Conservation (phyloP, 148 eudicot species). For the Persicaria tinctoria region DNA sequence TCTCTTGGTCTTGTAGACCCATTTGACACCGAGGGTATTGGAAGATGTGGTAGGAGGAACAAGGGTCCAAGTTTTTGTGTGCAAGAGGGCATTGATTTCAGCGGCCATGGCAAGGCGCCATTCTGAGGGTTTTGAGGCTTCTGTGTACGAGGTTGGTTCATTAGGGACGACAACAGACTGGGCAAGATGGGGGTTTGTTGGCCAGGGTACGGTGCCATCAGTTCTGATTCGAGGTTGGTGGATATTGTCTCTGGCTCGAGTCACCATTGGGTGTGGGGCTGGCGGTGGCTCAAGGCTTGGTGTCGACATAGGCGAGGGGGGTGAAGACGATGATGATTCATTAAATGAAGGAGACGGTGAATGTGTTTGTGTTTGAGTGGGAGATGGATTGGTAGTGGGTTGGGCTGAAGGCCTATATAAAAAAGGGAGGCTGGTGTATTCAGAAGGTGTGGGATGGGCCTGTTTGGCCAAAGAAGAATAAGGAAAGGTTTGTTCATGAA, state of each 20-base stretch:
- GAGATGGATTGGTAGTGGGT: neutral
- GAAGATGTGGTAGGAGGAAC: neutral
- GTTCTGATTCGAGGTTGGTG: too few relatives aligned
- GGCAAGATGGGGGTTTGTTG: too few relatives aligned
- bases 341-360: too few relatives aligned
- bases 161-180: neutral
- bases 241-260: too few relatives aligned
- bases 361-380: too few relatives aligned
- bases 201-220: too few relatives aligned
- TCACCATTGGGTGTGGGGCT: too few relatives aligned
- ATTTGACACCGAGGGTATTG: too few relatives aligned
- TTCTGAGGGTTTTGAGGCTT: neutral
- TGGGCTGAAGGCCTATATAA: neutral
- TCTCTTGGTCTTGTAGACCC: neutral
- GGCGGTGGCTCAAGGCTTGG: too few relatives aligned
- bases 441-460: neutral
- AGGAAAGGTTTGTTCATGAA: neutral
- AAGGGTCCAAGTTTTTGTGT: neutral
- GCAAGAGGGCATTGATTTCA: neutral
- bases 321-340: too few relatives aligned
- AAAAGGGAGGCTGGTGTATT: neutral
- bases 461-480: neutral
- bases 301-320: too few relatives aligned
- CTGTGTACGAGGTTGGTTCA: neutral
- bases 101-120: neutral